Evolutionary conservation across 1,139 yeast genomes (phyloP), one percentile per base, ranked within the genome.

Genomic region (Suhomyces guaymorum): DNA sequence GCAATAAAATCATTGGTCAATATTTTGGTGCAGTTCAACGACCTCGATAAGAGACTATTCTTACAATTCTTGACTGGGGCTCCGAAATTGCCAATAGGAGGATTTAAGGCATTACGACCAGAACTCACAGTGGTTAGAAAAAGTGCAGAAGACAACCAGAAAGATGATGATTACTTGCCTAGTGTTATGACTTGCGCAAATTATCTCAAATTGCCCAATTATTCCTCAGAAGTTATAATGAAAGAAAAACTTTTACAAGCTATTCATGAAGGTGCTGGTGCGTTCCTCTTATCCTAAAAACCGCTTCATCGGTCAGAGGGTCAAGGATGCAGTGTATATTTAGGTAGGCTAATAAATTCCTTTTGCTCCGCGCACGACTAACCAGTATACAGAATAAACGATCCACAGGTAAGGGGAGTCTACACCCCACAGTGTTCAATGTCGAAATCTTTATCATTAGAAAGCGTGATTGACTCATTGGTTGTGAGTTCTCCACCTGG

Each of bases 141-240:
- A 51, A 80, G 75, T 36, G 75, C 84, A 7, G 96, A 90, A 41
- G 80, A 72, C 38, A 79, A 77, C 1, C 55, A 75, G 32, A 60
- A 66, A 13, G 77, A 88, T n/a, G 96, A 92, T 57, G 90, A 82
- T 44, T 89, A 84, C 51, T 67, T 92, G 40, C 98, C 98, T 2
- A 88, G 96, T 62, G 98, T 92, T 3, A 92, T 92, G 98, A 92
- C 98, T 0, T 92, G 98, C 66, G 97, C 95, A 5, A 92, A 92
- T 57, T 92, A 92, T 54, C 71, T 92, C 46, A 92, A 92, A 58
- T 64, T 92, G 18, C 98, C 98, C 2, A 78, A 83, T 43, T 92
- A 92, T 54, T 74, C 88, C 2, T 66, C 76, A 18, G 72, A 70
- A 42, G 79, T 69, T 19, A 61, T 86, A 1, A 73, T 92, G 80